These are phyloP conservation scores for Tetrahymena borealis DNA, from an alignment of 73 alveolate species.

Conservation along the genomic window DNA sequence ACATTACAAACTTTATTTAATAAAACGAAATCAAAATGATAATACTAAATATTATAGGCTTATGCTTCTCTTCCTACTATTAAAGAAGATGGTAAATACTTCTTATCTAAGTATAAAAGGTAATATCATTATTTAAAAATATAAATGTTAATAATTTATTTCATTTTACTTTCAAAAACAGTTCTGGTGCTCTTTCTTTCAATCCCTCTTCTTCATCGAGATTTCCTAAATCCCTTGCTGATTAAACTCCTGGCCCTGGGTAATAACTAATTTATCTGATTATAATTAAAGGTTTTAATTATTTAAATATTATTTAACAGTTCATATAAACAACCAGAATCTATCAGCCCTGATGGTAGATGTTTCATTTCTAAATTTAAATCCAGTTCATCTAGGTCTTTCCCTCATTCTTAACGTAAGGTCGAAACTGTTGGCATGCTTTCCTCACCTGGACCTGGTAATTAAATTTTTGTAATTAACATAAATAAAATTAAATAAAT, in stretches of 20 bases:
- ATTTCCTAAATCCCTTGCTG: neutral
- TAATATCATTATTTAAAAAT: neutral
- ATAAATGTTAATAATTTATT: neutral
- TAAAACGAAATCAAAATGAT: neutral
- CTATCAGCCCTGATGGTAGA: neutral
- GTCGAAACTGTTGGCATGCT: neutral
- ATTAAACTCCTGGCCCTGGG: conserved; percentile 3
- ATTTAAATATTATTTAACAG: neutral
- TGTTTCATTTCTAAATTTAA: neutral
- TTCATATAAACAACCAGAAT: neutral
- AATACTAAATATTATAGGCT: neutral
- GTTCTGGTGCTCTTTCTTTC: neutral
- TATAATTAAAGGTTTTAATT: neutral
- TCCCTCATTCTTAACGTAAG: neutral
- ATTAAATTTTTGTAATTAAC: neutral
- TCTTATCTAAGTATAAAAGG: neutral
- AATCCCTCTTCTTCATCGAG: neutral
- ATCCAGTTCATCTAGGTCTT: neutral
- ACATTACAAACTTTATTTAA: too few species aligned
- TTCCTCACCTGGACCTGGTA: neutral
- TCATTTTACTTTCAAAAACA: neutral
- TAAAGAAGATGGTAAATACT: neutral
- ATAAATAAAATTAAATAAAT: neutral
- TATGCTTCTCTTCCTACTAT: neutral
- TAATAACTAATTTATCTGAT: neutral